Base-by-base conservation (phyloP, 2,329 filamentous ascomycete species). In the Camillea tinctor region DNA sequence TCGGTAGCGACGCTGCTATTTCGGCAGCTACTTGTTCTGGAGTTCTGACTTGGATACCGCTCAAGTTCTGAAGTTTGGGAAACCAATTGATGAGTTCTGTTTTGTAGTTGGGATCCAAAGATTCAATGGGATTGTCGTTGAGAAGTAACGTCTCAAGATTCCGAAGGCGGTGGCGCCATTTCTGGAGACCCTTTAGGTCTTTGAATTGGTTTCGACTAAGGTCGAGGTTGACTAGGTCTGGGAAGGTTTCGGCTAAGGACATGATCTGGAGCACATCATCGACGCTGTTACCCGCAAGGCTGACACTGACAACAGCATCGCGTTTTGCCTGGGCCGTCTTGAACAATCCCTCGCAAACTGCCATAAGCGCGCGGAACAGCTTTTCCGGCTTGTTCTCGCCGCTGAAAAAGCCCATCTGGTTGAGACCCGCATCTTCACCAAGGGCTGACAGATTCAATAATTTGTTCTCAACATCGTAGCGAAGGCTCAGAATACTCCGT, bases 331-430 rank as follows among this genome's bases (percentile, higher is more conserved):
- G 81, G 13, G 84, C 72, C 1, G 84, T 88, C 66, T 89, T 88
- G 78, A 97, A 96, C 19, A 89, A 84, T 62, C 86, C 80, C 56
- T 96, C 88, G 73, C 91, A 93, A 52, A 97, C 88, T 60, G 86
- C 87, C 91, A 98, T 96, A 63, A 98, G 81, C 1, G 91, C 94
- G 56, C 91, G 91, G 77, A 98, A 97, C 63, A 97, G 91, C 74
- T 97, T 99, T 64, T 90, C 85, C 52, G 90, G 87, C 1, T 88
- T 88, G 3, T 88, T 86, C 60, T 84, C 85, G 60, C 80, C 86
- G 63, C 87, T 84, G 72, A 96, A 93, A 69, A 94, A 90, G 44
- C 91, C 91, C 75, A 93, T 87, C 50, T 84, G 81, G 57, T 87
- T 80, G 4, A 98, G 83, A 60, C 88, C 85, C 1, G 86, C 78